A percentile compares a stretch with the other conserved stretches of the same genome.
phyloP scores from a whole-genome alignment of 1,284 basidiomycete species.

The Trichosporon coremiiforme region DNA sequence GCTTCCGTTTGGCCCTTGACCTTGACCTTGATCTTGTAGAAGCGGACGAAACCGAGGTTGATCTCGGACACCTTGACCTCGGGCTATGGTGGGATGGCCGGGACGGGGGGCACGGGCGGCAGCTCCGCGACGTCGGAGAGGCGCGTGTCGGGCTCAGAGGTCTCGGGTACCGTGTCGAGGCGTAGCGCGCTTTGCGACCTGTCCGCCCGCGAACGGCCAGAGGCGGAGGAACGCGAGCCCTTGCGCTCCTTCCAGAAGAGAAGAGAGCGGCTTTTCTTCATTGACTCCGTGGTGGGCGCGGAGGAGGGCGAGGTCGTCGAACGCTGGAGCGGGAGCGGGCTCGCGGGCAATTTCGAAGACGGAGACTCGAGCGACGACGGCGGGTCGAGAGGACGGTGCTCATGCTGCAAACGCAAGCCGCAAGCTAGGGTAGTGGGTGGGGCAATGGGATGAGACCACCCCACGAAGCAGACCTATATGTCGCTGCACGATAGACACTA shows the following conservation, averaged over 20 bases:
- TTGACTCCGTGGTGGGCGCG: neutral
- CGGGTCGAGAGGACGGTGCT: neutral
- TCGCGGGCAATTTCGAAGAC: neutral
- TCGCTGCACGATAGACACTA: neutral
- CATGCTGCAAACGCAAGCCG: neutral
- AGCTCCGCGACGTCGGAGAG: neutral
- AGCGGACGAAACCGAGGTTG: neutral
- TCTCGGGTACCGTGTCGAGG: neutral
- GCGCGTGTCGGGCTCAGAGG: neutral
- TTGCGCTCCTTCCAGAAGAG: neutral
- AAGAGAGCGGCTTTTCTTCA: neutral
- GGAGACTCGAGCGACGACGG: slow-evolving; percentile 10
- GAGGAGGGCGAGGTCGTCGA: neutral
- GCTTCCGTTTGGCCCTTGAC: slow-evolving; percentile 4
- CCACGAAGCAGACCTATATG: neutral
- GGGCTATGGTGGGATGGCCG: neutral
- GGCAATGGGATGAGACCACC: neutral
- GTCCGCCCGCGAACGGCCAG: neutral
- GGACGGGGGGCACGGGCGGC: neutral
- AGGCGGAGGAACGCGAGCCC: neutral
- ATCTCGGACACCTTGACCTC: neutral
- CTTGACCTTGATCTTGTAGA: slow-evolving; percentile 7
- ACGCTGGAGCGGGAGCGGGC: neutral
- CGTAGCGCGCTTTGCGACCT: neutral
- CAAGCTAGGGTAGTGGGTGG: neutral